Evolutionary conservation across 306 rosid species (phyloP).

Genomic region (Malus orientalis): DNA sequence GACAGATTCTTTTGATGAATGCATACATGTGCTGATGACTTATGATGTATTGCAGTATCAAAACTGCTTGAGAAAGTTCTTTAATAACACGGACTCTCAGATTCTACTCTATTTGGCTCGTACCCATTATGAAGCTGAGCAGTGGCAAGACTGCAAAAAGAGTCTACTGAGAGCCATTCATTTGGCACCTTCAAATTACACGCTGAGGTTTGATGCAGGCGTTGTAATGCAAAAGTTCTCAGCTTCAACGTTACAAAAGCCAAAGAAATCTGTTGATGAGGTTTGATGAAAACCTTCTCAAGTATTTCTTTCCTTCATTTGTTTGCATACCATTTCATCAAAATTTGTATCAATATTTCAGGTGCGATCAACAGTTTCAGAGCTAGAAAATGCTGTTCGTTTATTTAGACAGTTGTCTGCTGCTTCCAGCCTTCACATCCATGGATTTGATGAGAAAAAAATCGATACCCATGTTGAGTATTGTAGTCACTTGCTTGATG

Average conservation of each 20-base stretch:
- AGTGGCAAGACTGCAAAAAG: constrained; percentile 99
- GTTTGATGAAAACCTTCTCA: constrained; percentile 25
- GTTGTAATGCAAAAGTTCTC: constrained; percentile 98
- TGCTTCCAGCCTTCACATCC: constrained; percentile 94
- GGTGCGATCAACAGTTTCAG: constrained; percentile 90
- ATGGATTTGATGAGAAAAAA: constrained; percentile 98
- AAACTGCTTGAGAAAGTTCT: constrained; percentile 95
- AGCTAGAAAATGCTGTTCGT: constrained; percentile 95
- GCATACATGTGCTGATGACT: constrained; percentile 21
- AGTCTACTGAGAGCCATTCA: constrained; percentile 89
- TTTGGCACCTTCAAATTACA: constrained; percentile 94
- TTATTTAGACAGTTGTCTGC: constrained; percentile 96
- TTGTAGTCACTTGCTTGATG: constrained; percentile 80
- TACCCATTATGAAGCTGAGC: constrained; percentile 95
- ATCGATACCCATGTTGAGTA: constrained; percentile 97
- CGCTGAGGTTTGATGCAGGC: constrained; percentile 94
- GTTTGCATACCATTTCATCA: background rate
- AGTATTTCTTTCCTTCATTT: background rate
- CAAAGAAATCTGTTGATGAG: constrained; percentile 96
- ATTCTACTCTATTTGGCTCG: constrained; percentile 94
- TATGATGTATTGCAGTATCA: constrained; percentile 72
- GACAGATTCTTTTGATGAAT: constrained; percentile 8
- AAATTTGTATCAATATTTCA: constrained; percentile 18
- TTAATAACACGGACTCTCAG: constrained; percentile 86
- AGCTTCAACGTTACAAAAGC: constrained; percentile 82